phyloP scores from a whole-genome alignment of 495 filamentous ascomycete genomes.

The Penicillium turbatum region DNA sequence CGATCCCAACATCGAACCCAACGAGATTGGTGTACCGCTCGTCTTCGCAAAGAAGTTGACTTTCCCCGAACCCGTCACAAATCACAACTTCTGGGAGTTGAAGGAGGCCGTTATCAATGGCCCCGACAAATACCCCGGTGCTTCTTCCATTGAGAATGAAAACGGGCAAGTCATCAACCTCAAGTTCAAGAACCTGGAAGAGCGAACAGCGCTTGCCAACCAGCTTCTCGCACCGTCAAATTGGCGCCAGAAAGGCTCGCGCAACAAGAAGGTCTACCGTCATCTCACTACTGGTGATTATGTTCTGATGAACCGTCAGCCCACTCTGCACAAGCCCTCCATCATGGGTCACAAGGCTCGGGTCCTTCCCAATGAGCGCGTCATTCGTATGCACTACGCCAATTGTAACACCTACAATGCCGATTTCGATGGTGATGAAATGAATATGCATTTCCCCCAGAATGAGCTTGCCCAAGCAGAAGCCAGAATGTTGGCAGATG shows the following conservation, averaged over 20 bases:
- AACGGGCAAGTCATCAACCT: conserved; percentile 87
- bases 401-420: conserved; percentile 99
- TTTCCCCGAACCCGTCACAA: conserved; percentile 95
- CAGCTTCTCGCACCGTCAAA: conserved; percentile 86
- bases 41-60: conserved; percentile 96
- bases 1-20: conserved; percentile 97
- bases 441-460: conserved; percentile 99
- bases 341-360: conserved; percentile 97
- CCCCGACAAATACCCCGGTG: conserved; percentile 88
- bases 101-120: conserved; percentile 97
- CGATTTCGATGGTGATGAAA: conserved; percentile 99
- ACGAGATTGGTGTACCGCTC: conserved; percentile 95
- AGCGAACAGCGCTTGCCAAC: conserved; percentile 81
- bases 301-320: conserved; percentile 98
- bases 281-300: conserved; percentile 96
- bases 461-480: conserved; percentile 92
- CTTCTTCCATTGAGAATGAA: conserved; percentile 91
- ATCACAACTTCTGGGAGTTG: conserved; percentile 92
- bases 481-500: conserved; percentile 86
- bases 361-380: conserved; percentile 89
- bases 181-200: conserved; percentile 76
- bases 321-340: conserved; percentile 99
- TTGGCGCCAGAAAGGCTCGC: conserved; percentile 64
- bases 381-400: conserved; percentile 98
- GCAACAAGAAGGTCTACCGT: conserved; percentile 94